Conservation (phyloP, 345 rosid genomes). For the Citrus sp. region DNA sequence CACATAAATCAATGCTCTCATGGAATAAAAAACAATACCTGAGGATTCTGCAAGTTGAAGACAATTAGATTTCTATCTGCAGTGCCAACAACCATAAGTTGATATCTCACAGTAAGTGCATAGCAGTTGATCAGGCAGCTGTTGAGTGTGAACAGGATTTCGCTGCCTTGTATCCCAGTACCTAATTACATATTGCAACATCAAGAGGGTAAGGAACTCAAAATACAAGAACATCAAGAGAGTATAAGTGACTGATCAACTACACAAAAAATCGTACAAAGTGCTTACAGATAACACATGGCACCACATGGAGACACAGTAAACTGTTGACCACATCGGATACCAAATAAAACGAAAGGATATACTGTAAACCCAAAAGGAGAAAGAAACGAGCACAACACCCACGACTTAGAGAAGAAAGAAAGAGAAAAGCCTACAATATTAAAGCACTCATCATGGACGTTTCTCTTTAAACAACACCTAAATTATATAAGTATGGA, state of each 20-base stretch:
- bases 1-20: not conserved
- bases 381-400: not conserved
- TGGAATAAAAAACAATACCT: constrained; percentile 43
- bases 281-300: not conserved
- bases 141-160: constrained; percentile 88
- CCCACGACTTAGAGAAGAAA: not conserved
- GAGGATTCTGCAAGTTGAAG: constrained; percentile 86
- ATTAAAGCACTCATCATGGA: not conserved
- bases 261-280: not conserved
- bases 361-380: too few relatives aligned
- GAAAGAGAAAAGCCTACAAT: not conserved
- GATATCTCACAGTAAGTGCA: constrained; percentile 76
- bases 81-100: constrained; percentile 95
- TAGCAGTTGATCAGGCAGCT: constrained; percentile 92
- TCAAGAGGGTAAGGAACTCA: not conserved
- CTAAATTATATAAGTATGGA: not conserved
- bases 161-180: constrained; percentile 92
- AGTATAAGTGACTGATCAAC: not conserved
- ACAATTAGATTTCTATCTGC: constrained; percentile 90
- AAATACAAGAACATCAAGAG: not conserved
- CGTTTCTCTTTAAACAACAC: not conserved
- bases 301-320: not conserved
- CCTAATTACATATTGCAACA: constrained; percentile 32
- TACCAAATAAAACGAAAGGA: too few relatives aligned
- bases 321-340: not conserved